These are phyloP conservation scores for Catunica adiposa DNA, from an alignment of 2,329 filamentous ascomycete species.

Conservation along the genomic window DNA sequence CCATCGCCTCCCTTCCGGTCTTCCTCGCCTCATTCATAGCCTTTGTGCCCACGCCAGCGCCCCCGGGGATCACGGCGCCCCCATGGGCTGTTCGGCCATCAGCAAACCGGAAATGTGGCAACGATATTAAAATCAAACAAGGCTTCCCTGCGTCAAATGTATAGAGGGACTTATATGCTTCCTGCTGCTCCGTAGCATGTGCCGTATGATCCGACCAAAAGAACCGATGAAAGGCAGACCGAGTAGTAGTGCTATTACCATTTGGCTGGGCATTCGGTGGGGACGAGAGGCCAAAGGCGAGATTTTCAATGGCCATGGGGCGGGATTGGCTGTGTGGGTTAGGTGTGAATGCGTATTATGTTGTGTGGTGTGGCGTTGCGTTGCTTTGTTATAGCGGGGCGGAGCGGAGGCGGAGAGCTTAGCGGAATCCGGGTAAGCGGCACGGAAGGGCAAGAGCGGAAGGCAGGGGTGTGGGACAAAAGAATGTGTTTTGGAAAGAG, in stretches of 20 bases:
- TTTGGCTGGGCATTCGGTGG: neutral
- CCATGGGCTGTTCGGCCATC: neutral
- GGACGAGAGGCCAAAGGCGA: neutral
- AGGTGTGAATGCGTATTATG: too few species aligned
- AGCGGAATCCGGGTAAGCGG: neutral
- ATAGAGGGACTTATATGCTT: conserved; percentile 1
- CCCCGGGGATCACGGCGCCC: neutral
- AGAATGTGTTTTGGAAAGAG: neutral
- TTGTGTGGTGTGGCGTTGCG: neutral
- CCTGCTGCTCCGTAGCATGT: neutral
- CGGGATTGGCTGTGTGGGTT: too few species aligned
- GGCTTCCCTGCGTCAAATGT: neutral
- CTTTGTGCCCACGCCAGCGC: neutral
- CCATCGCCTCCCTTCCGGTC: neutral
- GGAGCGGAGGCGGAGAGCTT: neutral
- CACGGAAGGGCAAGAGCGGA: neutral
- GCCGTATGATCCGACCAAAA: neutral
- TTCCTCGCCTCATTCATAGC: neutral
- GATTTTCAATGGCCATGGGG: neutral
- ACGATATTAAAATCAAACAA: conserved; percentile 1
- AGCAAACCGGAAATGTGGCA: neutral
- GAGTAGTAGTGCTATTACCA: too few species aligned
- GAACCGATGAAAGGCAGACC: neutral
- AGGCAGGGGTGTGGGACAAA: neutral
- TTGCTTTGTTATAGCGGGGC: neutral